A percentile compares a stretch with the other conserved stretches of the same genome.
Evolutionary conservation across 1,284 basidiomycete species (phyloP).

Genomic region (Trametes versicolor): DNA sequence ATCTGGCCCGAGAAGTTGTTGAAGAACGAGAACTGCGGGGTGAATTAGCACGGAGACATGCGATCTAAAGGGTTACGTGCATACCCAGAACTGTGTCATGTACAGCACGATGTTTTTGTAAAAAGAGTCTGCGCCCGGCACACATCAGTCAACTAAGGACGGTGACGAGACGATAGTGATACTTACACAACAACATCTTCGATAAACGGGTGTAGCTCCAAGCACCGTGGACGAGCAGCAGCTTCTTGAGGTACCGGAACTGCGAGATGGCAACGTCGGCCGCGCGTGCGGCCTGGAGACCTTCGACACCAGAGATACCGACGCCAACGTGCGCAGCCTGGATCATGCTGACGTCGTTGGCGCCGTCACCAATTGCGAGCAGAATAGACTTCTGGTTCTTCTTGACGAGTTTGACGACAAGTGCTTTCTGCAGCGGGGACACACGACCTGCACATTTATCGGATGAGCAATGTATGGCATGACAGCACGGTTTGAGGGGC

Average conservation of each 20-base stretch:
- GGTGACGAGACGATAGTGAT: background rate
- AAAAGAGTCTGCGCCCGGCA: conserved; percentile 77
- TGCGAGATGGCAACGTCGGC: conserved; percentile 98
- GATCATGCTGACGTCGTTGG: conserved; percentile 98
- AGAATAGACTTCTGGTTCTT: conserved; percentile 93
- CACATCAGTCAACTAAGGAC: background rate
- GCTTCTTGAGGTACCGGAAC: conserved; percentile 96
- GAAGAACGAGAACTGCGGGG: conserved; percentile 90
- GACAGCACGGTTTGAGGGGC: conserved; percentile 36
- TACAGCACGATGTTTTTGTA: conserved; percentile 98
- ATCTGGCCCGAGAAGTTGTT: conserved; percentile 99
- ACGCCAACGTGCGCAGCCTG: conserved; percentile 98
- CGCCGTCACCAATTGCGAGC: conserved; percentile 96
- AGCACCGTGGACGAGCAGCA: conserved; percentile 96
- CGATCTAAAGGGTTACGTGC: conserved; percentile 41
- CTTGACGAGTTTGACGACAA: conserved; percentile 99
- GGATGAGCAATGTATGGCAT: background rate
- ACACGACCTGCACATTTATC: conserved; percentile 78
- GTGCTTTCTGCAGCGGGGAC: conserved; percentile 96
- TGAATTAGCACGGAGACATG: conserved; percentile 13
- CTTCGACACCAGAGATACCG: conserved; percentile 98
- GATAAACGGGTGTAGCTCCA: conserved; percentile 98
- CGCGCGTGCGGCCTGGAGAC: conserved; percentile 96
- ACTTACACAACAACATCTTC: conserved; percentile 93
- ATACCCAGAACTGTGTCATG: conserved; percentile 97